A percentile compares a stretch with the other conserved stretches of the same genome.
These are phyloP conservation scores for Pyrrhoderma noxium DNA, from an alignment of 1,284 basidiomycete genomes.

Conservation along the genomic window DNA sequence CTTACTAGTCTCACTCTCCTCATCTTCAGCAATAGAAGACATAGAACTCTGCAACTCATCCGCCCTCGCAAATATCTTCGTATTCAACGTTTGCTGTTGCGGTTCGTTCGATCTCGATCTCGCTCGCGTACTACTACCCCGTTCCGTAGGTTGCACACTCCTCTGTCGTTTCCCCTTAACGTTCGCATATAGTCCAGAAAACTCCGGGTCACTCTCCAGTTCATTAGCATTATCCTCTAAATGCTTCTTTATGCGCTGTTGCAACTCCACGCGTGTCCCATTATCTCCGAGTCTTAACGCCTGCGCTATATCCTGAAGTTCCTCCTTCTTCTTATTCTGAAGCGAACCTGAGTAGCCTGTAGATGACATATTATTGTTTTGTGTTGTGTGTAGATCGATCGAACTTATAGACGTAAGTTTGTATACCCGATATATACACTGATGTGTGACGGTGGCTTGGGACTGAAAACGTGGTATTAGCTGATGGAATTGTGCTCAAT, in stretches of 20 bases:
- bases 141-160: conserved; percentile 32
- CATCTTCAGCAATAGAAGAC: conserved; percentile 6
- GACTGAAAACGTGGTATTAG: not conserved
- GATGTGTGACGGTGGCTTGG: no score
- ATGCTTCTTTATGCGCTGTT: conserved; percentile 48
- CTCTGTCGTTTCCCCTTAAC: conserved; percentile 30
- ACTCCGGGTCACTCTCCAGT: conserved; percentile 47
- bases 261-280: conserved; percentile 56
- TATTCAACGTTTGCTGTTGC: conserved; percentile 19
- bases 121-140: conserved; percentile 4
- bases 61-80: no score
- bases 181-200: conserved; percentile 45
- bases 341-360: conserved; percentile 40
- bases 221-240: conserved; percentile 42
- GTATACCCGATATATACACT: not conserved
- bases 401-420: not conserved
- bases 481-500: not conserved
- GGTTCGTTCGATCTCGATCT: conserved; percentile 23
- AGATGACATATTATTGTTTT: conserved; percentile 3
- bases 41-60: no score
- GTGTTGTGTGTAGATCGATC: not conserved
- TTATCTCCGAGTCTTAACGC: conserved; percentile 42
- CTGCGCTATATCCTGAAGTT: conserved; percentile 48
- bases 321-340: conserved; percentile 52
- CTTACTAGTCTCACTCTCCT: conserved; percentile 26